Base-by-base conservation (phyloP, 805 yeast genomes). In the Lipomyces japonicus region DNA sequence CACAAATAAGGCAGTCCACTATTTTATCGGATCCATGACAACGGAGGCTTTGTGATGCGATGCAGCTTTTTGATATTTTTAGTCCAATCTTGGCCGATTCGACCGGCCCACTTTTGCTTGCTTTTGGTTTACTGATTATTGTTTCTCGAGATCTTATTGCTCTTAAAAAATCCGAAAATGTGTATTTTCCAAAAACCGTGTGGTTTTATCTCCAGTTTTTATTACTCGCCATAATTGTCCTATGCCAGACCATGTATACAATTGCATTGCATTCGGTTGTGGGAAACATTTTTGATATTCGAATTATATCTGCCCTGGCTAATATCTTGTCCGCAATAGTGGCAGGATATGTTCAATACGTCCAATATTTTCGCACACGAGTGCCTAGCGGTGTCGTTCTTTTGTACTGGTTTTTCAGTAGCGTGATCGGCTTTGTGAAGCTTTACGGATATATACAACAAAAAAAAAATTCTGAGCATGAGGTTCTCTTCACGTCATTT, bases 321-420 rank as follows among this genome's bases (percentile, higher is more conserved):
- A 66, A 75, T 41, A 50, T 72, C 0, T 50, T 68, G 2, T 78
- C 82, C 1, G 63, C 78, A 5, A 42, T 74, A 2, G 75, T 82
- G 3, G 59, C 51, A 3, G 48, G 45, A 4, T 46, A 56, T 2
- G 66, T 88, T 26, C 83, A 86, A 51, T 84, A 80, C 66, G 63
- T 82, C 50, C 97, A 91, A 63, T 82, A 80, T 61, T 78, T 75
- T 66, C 79, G 84, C 63, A 65, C 81, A 3, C 72, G 69, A 36
- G 77, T 86, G 16, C 79, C 96, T 1, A 77, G 76, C 57, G 82
- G 91, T 1, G 71, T 78, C 0, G 69, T 87, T 37, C 74, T 91
- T 31, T 73, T 83, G 54, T 91, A 78, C 67, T 90, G 96, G 96
- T 68, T 84, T 39, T 72, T 81, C 24, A 46, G 45, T 23, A 49